Conservation (phyloP, 257 asterid genomes). For the Nicotiana otophora region DNA sequence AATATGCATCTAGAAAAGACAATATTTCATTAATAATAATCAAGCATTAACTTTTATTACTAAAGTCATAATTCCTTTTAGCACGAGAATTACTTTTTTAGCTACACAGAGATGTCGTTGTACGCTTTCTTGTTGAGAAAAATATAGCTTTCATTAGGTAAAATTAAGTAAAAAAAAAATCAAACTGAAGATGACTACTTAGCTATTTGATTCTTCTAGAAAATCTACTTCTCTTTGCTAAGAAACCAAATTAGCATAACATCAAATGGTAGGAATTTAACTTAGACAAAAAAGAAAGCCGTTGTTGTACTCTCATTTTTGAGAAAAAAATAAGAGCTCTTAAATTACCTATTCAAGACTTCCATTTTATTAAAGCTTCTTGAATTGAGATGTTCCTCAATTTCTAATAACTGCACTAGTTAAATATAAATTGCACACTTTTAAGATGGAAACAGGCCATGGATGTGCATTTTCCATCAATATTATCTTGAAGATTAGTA, state of each 20-base stretch:
- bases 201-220: conserved; percentile 1
- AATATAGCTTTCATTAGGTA: conserved; percentile 11
- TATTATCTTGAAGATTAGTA: too few species aligned
- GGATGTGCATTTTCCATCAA: too few species aligned
- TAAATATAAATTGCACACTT: too few species aligned
- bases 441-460: neutral
- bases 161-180: neutral
- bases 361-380: neutral
- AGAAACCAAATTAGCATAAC: neutral
- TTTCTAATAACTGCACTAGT: neutral
- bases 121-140: neutral
- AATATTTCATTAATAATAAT: neutral
- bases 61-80: neutral
- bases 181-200: conserved; percentile 6
- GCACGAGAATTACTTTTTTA: neutral
- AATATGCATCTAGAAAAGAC: neutral
- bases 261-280: neutral
- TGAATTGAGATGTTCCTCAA: neutral
- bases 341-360: neutral
- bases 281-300: neutral
- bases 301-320: neutral
- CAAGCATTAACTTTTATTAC: neutral
- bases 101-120: neutral
- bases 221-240: neutral
- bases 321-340: neutral